Conservation (phyloP, 1,139 yeast species). For the Saccharomyces hybrid region DNA sequence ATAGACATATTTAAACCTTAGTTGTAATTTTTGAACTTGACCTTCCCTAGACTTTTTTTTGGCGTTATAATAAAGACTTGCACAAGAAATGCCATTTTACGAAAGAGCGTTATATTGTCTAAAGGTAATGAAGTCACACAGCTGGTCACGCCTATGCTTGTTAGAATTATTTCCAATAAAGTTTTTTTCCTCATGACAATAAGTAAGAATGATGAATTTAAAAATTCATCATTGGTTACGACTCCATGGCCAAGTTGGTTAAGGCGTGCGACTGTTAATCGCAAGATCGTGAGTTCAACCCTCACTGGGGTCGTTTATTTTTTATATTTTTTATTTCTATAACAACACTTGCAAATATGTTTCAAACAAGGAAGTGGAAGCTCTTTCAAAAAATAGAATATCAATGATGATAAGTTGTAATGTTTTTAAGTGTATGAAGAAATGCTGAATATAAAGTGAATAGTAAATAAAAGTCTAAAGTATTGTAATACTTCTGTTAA, state of each 20-base stretch:
- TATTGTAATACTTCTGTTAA: neutral
- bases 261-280: conserved; percentile 29
- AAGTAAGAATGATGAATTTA: too few species aligned
- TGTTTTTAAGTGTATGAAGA: neutral
- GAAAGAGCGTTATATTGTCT: too few species aligned
- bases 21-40: neutral
- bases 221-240: conserved; percentile 1
- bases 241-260: conserved; percentile 28
- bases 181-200: too few species aligned
- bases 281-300: conserved; percentile 29
- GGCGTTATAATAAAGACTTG: too few species aligned
- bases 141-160: too few species aligned
- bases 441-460: neutral
- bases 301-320: conserved; percentile 23
- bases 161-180: too few species aligned
- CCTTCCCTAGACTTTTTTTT: too few species aligned
- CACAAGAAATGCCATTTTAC: too few species aligned
- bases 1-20: neutral
- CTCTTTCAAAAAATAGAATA: neutral
- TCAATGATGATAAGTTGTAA: too few species aligned
- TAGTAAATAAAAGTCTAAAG: neutral
- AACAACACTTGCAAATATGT: too few species aligned
- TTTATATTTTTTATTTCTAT: conserved; percentile 5
- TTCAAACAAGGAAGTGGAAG: too few species aligned
- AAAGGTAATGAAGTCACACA: too few species aligned